Evolutionary conservation across 352 stramenopile species (phyloP).

Genomic region (Sclerospora graminicola): DNA sequence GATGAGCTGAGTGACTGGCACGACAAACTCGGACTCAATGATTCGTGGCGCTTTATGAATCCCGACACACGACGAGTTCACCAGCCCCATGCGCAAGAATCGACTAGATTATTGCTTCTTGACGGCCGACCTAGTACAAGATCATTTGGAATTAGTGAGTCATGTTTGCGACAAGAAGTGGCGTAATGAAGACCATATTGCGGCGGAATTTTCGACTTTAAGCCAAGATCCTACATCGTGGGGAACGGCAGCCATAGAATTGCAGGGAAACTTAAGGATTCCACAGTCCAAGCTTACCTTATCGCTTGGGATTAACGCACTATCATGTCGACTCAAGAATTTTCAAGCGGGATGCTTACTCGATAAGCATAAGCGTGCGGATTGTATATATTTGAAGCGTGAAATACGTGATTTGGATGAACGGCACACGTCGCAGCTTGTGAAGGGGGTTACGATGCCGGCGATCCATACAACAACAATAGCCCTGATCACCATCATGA

Average conservation of each 20-base stretch:
- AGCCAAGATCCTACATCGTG: not conserved
- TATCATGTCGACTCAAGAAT: not conserved
- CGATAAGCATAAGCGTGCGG: not conserved
- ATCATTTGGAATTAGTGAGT: slow-evolving; percentile 1
- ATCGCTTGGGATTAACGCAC: not conserved
- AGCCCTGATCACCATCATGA: not conserved
- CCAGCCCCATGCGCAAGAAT: slow-evolving; percentile 4
- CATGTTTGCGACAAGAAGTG: slow-evolving; percentile 9
- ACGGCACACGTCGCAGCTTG: not conserved
- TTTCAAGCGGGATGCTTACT: slow-evolving; percentile 1
- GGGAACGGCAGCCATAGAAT: not conserved
- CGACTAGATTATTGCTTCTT: slow-evolving; percentile 12
- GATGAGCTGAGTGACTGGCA: slow-evolving; percentile 5
- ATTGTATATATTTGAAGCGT: not conserved
- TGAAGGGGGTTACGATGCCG: not conserved
- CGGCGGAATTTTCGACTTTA: slow-evolving; percentile 1
- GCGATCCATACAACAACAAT: not conserved
- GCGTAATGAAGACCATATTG: slow-evolving; percentile 11
- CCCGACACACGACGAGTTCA: slow-evolving; percentile 2
- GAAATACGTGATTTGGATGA: not conserved
- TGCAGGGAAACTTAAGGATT: slow-evolving; percentile 2
- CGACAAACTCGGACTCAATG: slow-evolving; percentile 5
- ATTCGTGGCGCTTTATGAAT: slow-evolving; percentile 7
- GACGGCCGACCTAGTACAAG: slow-evolving; percentile 3
- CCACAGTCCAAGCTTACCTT: not conserved